Evolutionary conservation across 2,329 filamentous ascomycete genomes (phyloP).

Genomic region (Penicillium sp.): DNA sequence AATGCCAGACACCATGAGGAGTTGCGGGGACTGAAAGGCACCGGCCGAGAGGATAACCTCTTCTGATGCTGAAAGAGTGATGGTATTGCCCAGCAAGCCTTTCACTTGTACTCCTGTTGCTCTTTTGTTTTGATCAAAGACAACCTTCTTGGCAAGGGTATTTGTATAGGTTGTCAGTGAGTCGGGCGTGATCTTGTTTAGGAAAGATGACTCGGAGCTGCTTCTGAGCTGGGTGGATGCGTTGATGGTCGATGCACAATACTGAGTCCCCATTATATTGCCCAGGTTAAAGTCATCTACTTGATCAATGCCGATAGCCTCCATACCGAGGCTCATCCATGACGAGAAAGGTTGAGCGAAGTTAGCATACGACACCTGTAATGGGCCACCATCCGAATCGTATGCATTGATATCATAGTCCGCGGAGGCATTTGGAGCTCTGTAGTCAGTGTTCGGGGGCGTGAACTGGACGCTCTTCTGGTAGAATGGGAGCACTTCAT

Average conservation of each 20-base stretch:
- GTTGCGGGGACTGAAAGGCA: constrained; percentile 52
- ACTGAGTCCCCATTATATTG: constrained; percentile 39
- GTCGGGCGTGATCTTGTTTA: constrained; percentile 23
- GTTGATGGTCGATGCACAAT: constrained; percentile 34
- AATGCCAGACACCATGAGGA: constrained; percentile 51
- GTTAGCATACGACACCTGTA: constrained; percentile 43
- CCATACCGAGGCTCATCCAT: constrained; percentile 39
- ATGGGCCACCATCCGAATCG: constrained; percentile 30
- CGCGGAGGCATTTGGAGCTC: constrained; percentile 25
- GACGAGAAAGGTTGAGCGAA: constrained; percentile 40
- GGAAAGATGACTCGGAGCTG: constrained; percentile 36
- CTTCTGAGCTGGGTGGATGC: constrained; percentile 24
- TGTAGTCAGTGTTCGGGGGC: constrained; percentile 17
- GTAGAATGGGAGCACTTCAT: constrained; percentile 24
- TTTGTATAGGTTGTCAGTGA: constrained; percentile 41
- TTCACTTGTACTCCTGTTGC: constrained; percentile 42
- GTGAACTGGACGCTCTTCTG: constrained; percentile 28
- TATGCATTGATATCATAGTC: constrained; percentile 25
- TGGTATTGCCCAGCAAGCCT: constrained; percentile 8
- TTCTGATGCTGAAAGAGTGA: constrained; percentile 46
- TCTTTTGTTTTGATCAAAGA: constrained; percentile 39
- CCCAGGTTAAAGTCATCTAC: constrained; percentile 43
- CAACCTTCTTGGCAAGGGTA: constrained; percentile 45
- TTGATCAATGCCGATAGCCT: constrained; percentile 40
- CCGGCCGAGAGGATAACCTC: constrained; percentile 54